Base-by-base conservation (phyloP, 495 filamentous ascomycete genomes). In the Penicillium roqueforti region DNA sequence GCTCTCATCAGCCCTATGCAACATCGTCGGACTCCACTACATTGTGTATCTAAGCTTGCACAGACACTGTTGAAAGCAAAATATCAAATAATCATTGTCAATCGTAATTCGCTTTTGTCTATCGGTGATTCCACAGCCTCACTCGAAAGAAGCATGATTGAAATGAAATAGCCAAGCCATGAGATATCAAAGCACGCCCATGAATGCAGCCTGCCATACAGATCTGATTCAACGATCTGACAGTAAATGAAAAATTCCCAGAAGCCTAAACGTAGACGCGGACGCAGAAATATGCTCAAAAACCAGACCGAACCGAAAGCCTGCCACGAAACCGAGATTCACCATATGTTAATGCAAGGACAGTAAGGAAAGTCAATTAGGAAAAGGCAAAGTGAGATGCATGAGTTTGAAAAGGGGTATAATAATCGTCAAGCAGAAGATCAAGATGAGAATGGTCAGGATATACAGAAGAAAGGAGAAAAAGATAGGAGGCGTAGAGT, bases 381-480 rank as follows among this genome's bases (percentile, higher is more conserved):
- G 20, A 52, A 57, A 25, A 51, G 43, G n/a, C 3, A 41, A 47
- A 22, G 34, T 42, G 37, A 55, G 26, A n/a, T 26, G 44, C 31
- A 38, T 31, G 49, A n/a, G 44, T 39, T 29, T 37, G 47, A 20
- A 29, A 55, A 54, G 40, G 64, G 64, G 64, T 67, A 67, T 67
- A 67, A 65, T 67, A 50, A 44, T 60, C 54, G 48, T 59, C 57
- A 61, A 64, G 46, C 46, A 60, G 47, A 39, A 60, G 57, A 64
- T 64, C 55, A 53, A 52, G 25, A 54, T 54, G 47, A 44, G 42
- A 50, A 47, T 47, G 34, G 39, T n/a, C 34, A 47, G 55, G 59
- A 60, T 65, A 54, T 62, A 63, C 62, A 63, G 19, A 26, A 56
- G 51, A 53, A 52, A 23, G 18, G 1, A 54, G 20, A 18, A 20